Evolutionary conservation across 768 basidiomycete species (phyloP), one percentile per base, ranked within the genome.

Genomic region (Gautieria morchelliformis): DNA sequence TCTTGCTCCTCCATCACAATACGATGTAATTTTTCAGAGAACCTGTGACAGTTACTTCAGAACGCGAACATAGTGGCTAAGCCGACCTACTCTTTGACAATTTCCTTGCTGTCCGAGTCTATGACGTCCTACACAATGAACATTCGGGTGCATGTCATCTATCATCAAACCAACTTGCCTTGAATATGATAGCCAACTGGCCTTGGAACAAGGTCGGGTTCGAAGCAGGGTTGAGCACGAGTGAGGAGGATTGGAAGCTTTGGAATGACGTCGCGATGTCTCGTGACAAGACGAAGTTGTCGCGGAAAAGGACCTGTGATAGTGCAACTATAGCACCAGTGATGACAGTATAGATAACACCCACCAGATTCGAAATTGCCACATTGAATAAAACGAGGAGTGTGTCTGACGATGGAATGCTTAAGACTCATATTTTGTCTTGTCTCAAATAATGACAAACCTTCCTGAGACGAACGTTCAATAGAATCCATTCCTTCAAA

Each of bases 381-480:
- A 81, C 78, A 61, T 83, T 84, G 66, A 84, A 84, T 9, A 84
- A 65, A 2, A 84, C 83, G 0, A 84, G 72, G 2, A 84, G 69
- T 0, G 78, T 81, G 44, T 84, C 83, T 52, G 20, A 33, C 7
- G 10, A 14, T n/a, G 9, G 8, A 37, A n/a, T 44, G n/a, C n/a
- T n/a, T n/a, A n/a, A n/a, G n/a, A n/a, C n/a, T n/a, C n/a, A n/a
- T 5, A 2, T 3, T 3, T 49, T 11, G 14, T 17, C n/a, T 14
- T 39, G 30, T 5, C 5, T 7, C 2, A 19, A 17, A 14, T 27
- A 37, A 52, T 39, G 20, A 52, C 35, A 24, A 7, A 52, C 51
- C 51, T 62, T 83, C 83, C 65, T 84, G 82, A 12, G 78, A 72
- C 0, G 81, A 82, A 0, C 82, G 71, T 62, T 84, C 83, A 22